Evolutionary conservation across 768 basidiomycete species (phyloP).

Genomic region (Lentinula sp.): DNA sequence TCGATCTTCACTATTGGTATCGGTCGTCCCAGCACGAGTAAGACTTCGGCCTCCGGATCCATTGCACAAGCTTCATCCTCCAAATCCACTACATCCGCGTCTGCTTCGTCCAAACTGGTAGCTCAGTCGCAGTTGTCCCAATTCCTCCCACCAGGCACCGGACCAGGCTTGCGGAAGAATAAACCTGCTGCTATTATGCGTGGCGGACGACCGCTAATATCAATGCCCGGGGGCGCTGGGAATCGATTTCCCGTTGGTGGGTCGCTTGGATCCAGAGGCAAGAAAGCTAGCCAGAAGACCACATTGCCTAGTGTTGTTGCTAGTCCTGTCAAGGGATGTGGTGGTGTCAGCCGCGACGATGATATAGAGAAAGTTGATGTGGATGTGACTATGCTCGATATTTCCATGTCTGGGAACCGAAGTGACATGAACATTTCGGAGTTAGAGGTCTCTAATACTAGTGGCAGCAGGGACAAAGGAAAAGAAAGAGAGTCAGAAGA

Average conservation of each 20-base stretch:
- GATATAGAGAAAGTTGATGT: conserved; percentile 12
- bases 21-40: conserved; percentile 10
- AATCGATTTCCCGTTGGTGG: conserved; percentile 8
- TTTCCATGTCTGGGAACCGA: conserved; percentile 5
- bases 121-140: background rate
- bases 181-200: background rate
- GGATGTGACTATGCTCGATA: background rate
- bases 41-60: conserved; percentile 11
- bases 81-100: background rate
- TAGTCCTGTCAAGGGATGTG: conserved; percentile 42
- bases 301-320: conserved; percentile 39
- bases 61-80: background rate
- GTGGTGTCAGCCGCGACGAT: background rate
- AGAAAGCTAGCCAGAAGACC: conserved; percentile 41
- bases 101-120: background rate
- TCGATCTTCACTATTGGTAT: conserved; percentile 4
- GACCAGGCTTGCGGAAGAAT: background rate
- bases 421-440: conserved; percentile 5
- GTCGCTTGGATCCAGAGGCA: conserved; percentile 17
- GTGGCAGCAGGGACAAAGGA: conserved; percentile 24
- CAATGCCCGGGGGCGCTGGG: conserved; percentile 5
- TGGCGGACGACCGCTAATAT: background rate
- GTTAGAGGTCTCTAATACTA: background rate
- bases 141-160: background rate
- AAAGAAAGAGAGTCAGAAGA: conserved; percentile 19